Conservation (phyloP, 495 filamentous ascomycete species). For the Trichodelitschia bisporula region DNA sequence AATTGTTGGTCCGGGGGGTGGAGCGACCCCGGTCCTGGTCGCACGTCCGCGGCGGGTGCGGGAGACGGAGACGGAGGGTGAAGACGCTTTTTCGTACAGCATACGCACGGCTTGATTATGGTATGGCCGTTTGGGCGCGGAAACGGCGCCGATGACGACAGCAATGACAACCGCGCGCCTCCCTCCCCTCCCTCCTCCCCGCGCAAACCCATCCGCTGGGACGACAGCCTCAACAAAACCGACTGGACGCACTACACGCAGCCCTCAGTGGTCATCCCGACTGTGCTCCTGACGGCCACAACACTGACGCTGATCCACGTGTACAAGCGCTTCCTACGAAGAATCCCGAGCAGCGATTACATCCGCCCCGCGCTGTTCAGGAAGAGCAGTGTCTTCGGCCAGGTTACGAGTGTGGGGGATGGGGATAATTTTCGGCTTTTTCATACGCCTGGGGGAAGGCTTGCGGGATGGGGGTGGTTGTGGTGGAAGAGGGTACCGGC, state of each 20-base stretch:
- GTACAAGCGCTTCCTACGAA: constrained; percentile 53
- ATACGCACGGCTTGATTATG: too few species aligned
- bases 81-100: too few species aligned
- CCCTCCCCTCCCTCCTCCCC: too few species aligned
- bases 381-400: constrained; percentile 48
- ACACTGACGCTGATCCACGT: constrained; percentile 33
- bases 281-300: constrained; percentile 40
- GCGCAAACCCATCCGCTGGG: constrained; percentile 19
- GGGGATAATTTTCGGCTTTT: constrained; percentile 85
- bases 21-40: too few species aligned
- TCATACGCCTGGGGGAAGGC: constrained; percentile 72
- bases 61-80: too few species aligned
- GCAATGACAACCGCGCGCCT: too few species aligned
- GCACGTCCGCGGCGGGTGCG: too few species aligned
- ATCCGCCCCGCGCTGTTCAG: constrained; percentile 48
- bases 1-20: too few species aligned
- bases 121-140: too few species aligned
- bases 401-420: constrained; percentile 84
- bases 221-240: constrained; percentile 23
- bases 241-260: constrained; percentile 43
- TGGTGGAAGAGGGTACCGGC: constrained; percentile 46
- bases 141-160: too few species aligned
- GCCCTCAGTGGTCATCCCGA: constrained; percentile 37
- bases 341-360: constrained; percentile 46
- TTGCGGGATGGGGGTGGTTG: constrained; percentile 81